phyloP scores from a whole-genome alignment of 2,329 filamentous ascomycete genomes.

The Gaeumannomyces sp. region DNA sequence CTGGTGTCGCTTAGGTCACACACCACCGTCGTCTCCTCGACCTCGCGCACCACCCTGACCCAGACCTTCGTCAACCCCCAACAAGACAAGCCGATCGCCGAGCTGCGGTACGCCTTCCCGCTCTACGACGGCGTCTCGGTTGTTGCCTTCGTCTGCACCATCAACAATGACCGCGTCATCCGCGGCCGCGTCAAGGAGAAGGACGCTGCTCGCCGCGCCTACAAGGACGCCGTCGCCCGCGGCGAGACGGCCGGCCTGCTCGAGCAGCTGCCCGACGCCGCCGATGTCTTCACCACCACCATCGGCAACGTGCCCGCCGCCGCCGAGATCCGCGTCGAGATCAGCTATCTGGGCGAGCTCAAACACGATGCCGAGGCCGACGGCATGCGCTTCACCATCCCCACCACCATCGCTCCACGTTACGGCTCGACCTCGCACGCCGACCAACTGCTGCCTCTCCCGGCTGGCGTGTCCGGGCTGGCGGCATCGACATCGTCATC shows the following conservation, averaged over 20 bases:
- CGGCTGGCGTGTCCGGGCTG: constrained; percentile 17
- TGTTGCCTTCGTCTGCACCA: constrained; percentile 58
- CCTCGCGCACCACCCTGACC: constrained; percentile 38
- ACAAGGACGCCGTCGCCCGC: constrained; percentile 48
- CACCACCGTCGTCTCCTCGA: constrained; percentile 53
- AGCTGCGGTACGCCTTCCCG: constrained; percentile 63
- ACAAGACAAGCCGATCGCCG: constrained; percentile 32
- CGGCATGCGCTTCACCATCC: constrained; percentile 63
- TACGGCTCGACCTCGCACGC: constrained; percentile 45
- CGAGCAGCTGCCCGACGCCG: constrained; percentile 51
- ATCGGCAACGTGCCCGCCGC: constrained; percentile 61
- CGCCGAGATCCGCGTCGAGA: constrained; percentile 48
- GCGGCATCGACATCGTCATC: constrained; percentile 47
- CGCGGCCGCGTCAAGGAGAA: constrained; percentile 62
- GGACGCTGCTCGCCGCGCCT: constrained; percentile 53
- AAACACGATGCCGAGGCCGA: constrained; percentile 66
- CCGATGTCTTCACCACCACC: constrained; percentile 62
- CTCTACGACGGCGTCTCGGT: constrained; percentile 68
- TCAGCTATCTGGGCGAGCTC: constrained; percentile 61
- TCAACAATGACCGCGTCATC: constrained; percentile 54
- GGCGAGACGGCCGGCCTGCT: constrained; percentile 60
- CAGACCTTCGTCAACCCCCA: constrained; percentile 57
- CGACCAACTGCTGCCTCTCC: constrained; percentile 23
- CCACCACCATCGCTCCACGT: constrained; percentile 59
- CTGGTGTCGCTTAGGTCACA: constrained; percentile 52